Conservation (phyloP, 208 protist species). For the Leishmania tropica region DNA sequence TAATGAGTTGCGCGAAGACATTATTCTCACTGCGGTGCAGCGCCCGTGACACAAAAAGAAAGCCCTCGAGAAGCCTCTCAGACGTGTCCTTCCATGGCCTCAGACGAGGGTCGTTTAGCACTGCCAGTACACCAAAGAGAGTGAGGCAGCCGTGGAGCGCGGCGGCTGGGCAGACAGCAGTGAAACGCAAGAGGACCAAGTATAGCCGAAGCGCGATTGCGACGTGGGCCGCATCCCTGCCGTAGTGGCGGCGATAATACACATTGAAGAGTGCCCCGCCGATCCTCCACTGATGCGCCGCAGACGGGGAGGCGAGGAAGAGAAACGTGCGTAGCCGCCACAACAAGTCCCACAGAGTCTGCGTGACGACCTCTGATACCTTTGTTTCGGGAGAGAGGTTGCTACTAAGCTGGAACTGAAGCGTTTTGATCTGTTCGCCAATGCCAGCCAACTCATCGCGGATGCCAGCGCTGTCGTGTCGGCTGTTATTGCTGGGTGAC, state of each 20-base stretch:
- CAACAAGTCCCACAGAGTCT: conserved; percentile 54
- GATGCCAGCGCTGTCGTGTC: neutral
- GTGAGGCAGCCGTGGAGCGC: conserved; percentile 57
- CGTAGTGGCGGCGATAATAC: conserved; percentile 28
- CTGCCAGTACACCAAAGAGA: conserved; percentile 58
- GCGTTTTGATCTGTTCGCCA: conserved; percentile 27
- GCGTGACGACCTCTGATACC: conserved; percentile 7
- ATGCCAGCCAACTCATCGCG: conserved; percentile 29
- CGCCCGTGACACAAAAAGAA: conserved; percentile 32
- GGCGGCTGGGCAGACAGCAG: conserved; percentile 39
- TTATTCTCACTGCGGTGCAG: conserved; percentile 17
- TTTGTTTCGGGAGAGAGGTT: neutral
- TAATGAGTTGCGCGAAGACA: conserved; percentile 11
- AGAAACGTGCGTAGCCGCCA: conserved; percentile 63
- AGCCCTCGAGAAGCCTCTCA: conserved; percentile 41
- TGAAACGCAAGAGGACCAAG: conserved; percentile 52
- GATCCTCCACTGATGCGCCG: conserved; percentile 15
- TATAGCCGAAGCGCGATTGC: conserved; percentile 61
- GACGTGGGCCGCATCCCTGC: conserved; percentile 42
- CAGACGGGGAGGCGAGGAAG: conserved; percentile 27
- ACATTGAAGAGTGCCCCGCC: conserved; percentile 20
- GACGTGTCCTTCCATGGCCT: conserved; percentile 21
- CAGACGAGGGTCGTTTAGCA: conserved; percentile 30
- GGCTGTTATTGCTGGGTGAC: neutral
- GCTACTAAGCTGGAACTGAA: conserved; percentile 25